Base-by-base conservation (phyloP, 1,284 basidiomycete species). In the Ustilago esculenta region DNA sequence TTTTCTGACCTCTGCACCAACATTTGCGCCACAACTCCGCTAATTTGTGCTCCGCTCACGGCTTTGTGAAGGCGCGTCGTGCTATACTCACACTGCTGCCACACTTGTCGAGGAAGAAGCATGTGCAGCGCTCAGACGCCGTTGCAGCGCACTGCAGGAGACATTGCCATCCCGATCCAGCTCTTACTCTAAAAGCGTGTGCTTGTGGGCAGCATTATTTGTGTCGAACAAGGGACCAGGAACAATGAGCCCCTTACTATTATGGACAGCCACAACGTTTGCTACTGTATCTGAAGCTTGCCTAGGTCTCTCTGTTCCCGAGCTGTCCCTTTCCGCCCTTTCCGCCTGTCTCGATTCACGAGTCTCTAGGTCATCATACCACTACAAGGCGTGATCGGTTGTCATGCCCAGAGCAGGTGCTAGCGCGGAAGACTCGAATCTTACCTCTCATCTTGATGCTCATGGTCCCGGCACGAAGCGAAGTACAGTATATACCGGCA, bases 61-160 rank as follows among this genome's bases (percentile, higher is more conserved):
- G 36, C 17, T 4, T 17, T 6, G 6, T 7, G n/a, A 32, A 25
- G 20, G 40, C 27, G 27, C 17, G 27, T 34, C 30, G 11, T 45
- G 30, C 41, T 21, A n/a, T 4, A 20, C 43, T 24, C 27, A 5
- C 30, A 9, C 23, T 20, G 2, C 30, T 7, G 2, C 35, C 18
- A 20, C 6, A 4, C 18, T 20, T 7, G 20, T 9, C 17, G 21
- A 21, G 17, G 33, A 29, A 43, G 40, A 37, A 36, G 24, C 21
- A 51, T 51, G 32, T 40, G 39, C 39, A 43, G 30, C 32, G 32
- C 30, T 43, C 52, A 47, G 37, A 55, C 23, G 52, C 44, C 36
- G 52, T 55, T 27, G 43, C 43, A 42, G 29, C 32, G 15, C 15
- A 17, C 29, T 21, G 46, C 46, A 48, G 34, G 35, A 21, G 17